A percentile compares a stretch with the other conserved stretches of the same genome.
Evolutionary conservation across 192 early-diverging fungal species (phyloP).

Genomic region (Backusella luteola): DNA sequence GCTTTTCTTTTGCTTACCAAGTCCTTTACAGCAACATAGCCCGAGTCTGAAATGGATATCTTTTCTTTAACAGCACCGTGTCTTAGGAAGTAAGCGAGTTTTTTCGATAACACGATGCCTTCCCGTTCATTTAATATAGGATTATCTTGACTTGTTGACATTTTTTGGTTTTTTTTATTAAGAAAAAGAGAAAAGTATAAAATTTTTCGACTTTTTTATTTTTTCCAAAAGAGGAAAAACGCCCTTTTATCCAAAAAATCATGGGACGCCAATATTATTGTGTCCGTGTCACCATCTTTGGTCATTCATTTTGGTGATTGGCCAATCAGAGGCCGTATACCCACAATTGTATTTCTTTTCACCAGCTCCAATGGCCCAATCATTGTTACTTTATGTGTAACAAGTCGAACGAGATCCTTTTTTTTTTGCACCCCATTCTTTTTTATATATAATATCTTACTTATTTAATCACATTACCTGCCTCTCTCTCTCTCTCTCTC

Average conservation of each 20-base stretch:
- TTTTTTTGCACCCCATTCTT: conserved; percentile 1
- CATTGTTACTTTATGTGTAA: not conserved
- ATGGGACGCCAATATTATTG: not conserved
- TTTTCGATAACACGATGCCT: conserved; percentile 58
- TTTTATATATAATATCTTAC: not conserved
- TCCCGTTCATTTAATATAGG: not conserved
- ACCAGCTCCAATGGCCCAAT: not conserved
- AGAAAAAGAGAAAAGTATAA: not conserved
- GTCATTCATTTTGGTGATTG: conserved; percentile 7
- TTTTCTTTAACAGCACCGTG: conserved; percentile 82
- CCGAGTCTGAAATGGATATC: conserved; percentile 69
- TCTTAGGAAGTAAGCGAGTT: conserved; percentile 78
- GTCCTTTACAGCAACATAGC: conserved; percentile 67
- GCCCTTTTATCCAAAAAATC: not conserved
- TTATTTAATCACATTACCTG: not conserved
- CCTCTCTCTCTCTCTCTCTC: not conserved
- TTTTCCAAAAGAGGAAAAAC: not conserved
- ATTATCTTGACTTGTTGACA: not conserved
- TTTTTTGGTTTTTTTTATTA: not conserved
- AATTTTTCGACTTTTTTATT: not conserved
- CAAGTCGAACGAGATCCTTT: not conserved
- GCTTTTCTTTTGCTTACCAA: conserved; percentile 44
- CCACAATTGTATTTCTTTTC: not conserved
- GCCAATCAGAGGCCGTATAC: not conserved
- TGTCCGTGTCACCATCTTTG: not conserved